Percentiles rank a stretch among this genome's conserved stretches.
Conservation (phyloP, 2,329 filamentous ascomycete genomes). For the Triangularia setosa region DNA sequence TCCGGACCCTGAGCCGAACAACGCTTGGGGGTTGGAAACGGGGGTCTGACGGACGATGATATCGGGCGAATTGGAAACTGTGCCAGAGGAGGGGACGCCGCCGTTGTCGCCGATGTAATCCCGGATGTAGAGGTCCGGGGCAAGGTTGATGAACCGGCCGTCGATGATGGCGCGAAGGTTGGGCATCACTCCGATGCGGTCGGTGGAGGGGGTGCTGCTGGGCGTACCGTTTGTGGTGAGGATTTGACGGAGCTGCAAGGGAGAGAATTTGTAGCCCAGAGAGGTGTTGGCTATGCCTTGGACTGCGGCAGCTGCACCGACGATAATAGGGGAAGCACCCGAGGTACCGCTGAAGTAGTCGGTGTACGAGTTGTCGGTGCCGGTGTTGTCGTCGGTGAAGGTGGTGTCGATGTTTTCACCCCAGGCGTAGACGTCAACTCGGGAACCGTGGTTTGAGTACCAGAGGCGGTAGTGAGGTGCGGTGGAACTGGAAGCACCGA, state of each 20-base stretch:
- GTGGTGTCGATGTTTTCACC: constrained; percentile 12
- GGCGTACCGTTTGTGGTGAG: constrained; percentile 7
- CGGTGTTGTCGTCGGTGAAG: background rate
- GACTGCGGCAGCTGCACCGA: constrained; percentile 6
- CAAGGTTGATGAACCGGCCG: background rate
- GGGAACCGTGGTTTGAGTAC: constrained; percentile 10
- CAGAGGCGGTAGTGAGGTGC: background rate
- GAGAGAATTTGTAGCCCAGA: constrained; percentile 6
- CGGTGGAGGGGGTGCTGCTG: background rate
- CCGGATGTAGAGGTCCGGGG: constrained; percentile 11
- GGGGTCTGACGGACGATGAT: constrained; percentile 15
- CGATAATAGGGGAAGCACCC: constrained; percentile 12
- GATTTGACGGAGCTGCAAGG: constrained; percentile 7
- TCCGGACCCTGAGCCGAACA: constrained; percentile 6
- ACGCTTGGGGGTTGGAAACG: constrained; percentile 1
- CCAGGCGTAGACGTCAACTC: constrained; percentile 14
- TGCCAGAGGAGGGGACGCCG: background rate
- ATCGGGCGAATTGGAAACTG: constrained; percentile 6
- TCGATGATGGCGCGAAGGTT: constrained; percentile 14
- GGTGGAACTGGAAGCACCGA: background rate
- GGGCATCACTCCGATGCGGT: constrained; percentile 14
- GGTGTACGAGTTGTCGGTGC: background rate
- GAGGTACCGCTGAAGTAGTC: constrained; percentile 10
- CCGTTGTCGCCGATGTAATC: constrained; percentile 10
- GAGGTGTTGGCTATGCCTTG: constrained; percentile 8